Percentiles rank a stretch among this genome's conserved stretches.
Conservation (phyloP, 306 rosid genomes). For the Medicago arabica region DNA sequence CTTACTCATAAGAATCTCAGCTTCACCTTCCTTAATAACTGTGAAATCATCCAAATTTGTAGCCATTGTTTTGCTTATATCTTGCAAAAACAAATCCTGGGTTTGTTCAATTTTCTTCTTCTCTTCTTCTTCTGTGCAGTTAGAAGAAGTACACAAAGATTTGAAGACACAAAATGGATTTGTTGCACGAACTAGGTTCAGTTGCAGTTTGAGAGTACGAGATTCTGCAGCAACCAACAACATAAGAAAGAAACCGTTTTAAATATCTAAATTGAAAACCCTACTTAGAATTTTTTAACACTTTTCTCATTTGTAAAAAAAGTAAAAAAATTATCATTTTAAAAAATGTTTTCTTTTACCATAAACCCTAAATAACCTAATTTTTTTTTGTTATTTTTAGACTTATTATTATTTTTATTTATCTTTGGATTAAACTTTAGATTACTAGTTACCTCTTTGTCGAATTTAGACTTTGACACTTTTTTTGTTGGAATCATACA, state of each 20-base stretch:
- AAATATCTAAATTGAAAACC: background rate
- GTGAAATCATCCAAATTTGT: slow-evolving; percentile 69
- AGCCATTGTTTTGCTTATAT: slow-evolving; percentile 58
- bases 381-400: background rate
- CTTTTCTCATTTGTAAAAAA: background rate
- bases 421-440: background rate
- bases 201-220: slow-evolving; percentile 40
- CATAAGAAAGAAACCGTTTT: background rate
- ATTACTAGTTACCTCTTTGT: background rate
- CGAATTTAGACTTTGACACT: too few species aligned
- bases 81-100: slow-evolving; percentile 49
- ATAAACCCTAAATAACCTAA: background rate
- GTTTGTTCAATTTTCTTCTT: slow-evolving; percentile 23
- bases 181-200: slow-evolving; percentile 5
- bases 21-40: slow-evolving; percentile 94
- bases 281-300: background rate
- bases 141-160: slow-evolving; percentile 17
- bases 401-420: background rate
- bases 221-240: slow-evolving; percentile 8
- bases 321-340: background rate
- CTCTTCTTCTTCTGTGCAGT: background rate
- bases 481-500: too few species aligned
- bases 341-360: background rate
- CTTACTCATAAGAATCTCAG: slow-evolving; percentile 95
- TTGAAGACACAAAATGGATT: slow-evolving; percentile 9